These are phyloP conservation scores for Cymbidium sinense DNA, from an alignment of 106 monocot genomes.

Conservation along the genomic window DNA sequence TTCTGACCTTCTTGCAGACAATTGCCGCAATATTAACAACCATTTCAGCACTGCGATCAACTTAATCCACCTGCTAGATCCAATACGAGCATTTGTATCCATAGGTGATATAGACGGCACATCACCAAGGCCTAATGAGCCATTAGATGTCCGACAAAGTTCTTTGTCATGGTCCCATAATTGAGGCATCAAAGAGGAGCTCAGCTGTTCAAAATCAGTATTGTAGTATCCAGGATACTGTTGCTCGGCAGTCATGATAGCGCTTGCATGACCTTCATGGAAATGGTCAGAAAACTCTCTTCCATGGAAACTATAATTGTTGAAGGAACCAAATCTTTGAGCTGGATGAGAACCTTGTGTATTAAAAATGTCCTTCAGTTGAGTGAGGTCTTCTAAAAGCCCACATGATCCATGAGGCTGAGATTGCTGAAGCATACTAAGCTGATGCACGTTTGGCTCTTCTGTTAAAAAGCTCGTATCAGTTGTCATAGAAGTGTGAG, in stretches of 20 bases:
- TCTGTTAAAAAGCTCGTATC: slow-evolving; percentile 16
- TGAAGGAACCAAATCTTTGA: slow-evolving; percentile 13
- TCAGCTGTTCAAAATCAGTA: slow-evolving; percentile 15
- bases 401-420: slow-evolving; percentile 9
- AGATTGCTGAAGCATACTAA: slow-evolving; percentile 5
- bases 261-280: slow-evolving; percentile 8
- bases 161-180: slow-evolving; percentile 18
- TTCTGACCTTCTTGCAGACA: slow-evolving; percentile 19
- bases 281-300: slow-evolving; percentile 14
- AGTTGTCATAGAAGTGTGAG: neutral
- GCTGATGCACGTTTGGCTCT: slow-evolving; percentile 15
- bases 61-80: slow-evolving; percentile 46
- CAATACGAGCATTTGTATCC: neutral
- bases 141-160: slow-evolving; percentile 3
- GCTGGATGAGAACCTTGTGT: too few relatives aligned
- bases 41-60: slow-evolving; percentile 38
- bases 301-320: slow-evolving; percentile 11
- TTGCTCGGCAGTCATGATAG: neutral
- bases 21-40: slow-evolving; percentile 29
- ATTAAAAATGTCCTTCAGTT: slow-evolving; percentile 1
- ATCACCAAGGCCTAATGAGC: neutral
- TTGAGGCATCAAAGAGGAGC: neutral
- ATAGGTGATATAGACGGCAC: neutral
- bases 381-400: slow-evolving; percentile 20
- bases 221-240: slow-evolving; percentile 9